A percentile compares a stretch with the other conserved stretches of the same genome.
Evolutionary conservation across 2,329 filamentous ascomycete genomes (phyloP).

Genomic region (Paramyrothecium roridum): DNA sequence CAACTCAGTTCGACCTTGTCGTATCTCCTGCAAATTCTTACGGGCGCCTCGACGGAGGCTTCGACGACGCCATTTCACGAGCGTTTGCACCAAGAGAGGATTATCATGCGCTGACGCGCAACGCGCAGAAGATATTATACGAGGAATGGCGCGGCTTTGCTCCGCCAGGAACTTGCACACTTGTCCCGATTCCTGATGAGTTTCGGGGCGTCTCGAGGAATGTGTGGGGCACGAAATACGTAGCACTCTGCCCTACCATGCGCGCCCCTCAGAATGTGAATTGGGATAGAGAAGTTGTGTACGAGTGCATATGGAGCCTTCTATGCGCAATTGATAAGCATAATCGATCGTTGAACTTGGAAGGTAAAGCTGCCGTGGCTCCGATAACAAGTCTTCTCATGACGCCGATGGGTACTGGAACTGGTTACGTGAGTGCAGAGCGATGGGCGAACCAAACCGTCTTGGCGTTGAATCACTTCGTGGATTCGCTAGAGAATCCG

Average conservation of each 20-base stretch:
- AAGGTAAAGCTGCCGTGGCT: conserved; percentile 6
- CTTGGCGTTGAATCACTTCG: conserved; percentile 48
- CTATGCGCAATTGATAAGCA: conserved; percentile 44
- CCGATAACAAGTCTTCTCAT: conserved; percentile 43
- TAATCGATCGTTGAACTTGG: conserved; percentile 28
- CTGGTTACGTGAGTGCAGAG: conserved; percentile 39
- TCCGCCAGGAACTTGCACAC: conserved; percentile 46
- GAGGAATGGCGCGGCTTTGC: conserved; percentile 45
- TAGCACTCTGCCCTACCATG: conserved; percentile 54
- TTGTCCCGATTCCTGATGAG: conserved; percentile 39
- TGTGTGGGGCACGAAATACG: conserved; percentile 34
- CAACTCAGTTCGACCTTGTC: conserved; percentile 40
- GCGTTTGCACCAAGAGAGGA: conserved; percentile 39
- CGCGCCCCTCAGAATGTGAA: conserved; percentile 35
- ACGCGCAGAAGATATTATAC: conserved; percentile 42
- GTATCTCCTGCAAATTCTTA: conserved; percentile 55
- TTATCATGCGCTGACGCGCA: conserved; percentile 44
- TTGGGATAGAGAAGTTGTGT: conserved; percentile 52
- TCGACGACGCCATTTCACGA: conserved; percentile 51
- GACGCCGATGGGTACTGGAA: conserved; percentile 49
- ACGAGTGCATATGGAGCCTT: conserved; percentile 51
- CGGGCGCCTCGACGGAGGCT: conserved; percentile 49
- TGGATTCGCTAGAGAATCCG: conserved; percentile 40
- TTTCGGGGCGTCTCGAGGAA: conserved; percentile 29
- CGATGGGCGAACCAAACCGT: conserved; percentile 49